Base-by-base conservation (phyloP, 345 rosid species). In the Euphorbia peplus region DNA sequence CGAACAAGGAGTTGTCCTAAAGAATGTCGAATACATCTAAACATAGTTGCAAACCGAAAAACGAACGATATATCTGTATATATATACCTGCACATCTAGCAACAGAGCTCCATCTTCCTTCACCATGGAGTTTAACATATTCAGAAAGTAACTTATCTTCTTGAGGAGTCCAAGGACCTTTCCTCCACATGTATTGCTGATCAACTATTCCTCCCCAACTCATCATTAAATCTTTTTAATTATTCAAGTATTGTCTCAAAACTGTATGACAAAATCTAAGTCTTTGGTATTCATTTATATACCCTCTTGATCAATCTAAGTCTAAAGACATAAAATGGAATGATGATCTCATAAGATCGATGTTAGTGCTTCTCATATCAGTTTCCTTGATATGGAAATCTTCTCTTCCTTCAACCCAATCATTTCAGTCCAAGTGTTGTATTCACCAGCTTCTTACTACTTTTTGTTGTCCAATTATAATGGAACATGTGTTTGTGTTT, bases 131-230 rank as follows among this genome's bases (percentile, higher is more conserved):
- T 50, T 69, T 76, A n/a, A 90, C 86, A 76, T 89, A 77, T 64
- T 85, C 85, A 4, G 19, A 63, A 1, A 93, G 86, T 73, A 90
- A 67, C 74, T 77, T 85, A 66, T 90, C 97, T 69, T 89, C 98
- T 77, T 86, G 85, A 41, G 88, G 82, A 71, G 96, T 86, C 98
- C 98, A 90, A 56, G 93, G 97, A 32, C 97, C 97, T 47, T 90
- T 87, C 80, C 90, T 84, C 86, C 86, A 86, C 16, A 79, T 89
- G n/a, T n/a, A n/a, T 81, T 83, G 78, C 18, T 75, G 80, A 51
- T 64, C 70, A n/a, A n/a, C n/a, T n/a, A n/a, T n/a, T 69, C 32
- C 64, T 70, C 73, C 85, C 91, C 90, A 83, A 66, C 77, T 78
- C 83, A 70, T 75, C 83, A 78, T 65, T 60, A 13, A 63, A 9